Percentiles rank a stretch among this genome's conserved stretches.
phyloP scores from a whole-genome alignment of 768 basidiomycete species.

The Daedalea quercina region DNA sequence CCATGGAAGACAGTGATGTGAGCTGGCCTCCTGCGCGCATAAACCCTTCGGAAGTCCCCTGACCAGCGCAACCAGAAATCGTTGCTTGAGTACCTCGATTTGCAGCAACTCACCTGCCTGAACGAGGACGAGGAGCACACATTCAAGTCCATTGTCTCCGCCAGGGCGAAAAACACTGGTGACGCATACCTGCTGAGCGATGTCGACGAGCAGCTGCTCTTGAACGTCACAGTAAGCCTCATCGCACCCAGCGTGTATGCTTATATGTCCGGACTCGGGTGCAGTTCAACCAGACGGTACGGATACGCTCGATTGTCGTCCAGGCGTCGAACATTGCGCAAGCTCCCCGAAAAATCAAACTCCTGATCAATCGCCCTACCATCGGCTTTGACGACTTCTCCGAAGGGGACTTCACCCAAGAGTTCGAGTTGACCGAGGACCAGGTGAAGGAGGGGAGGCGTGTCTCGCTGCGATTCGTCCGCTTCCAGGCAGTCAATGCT shows the following conservation, averaged over 20 bases:
- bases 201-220: constrained; percentile 64
- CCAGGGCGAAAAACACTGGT: constrained; percentile 38
- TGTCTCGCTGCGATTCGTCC: constrained; percentile 53
- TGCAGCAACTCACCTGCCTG: constrained; percentile 57
- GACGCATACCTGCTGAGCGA: constrained; percentile 53
- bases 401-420: constrained; percentile 47
- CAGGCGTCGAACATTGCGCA: constrained; percentile 31
- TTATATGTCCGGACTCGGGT: background rate
- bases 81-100: constrained; percentile 52
- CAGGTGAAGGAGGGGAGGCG: constrained; percentile 41
- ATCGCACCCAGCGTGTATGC: background rate
- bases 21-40: constrained; percentile 1
- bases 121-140: constrained; percentile 53
- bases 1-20: constrained; percentile 15
- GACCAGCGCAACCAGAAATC: constrained; percentile 32
- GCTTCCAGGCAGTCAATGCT: constrained; percentile 63
- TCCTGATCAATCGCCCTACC: constrained; percentile 52
- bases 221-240: constrained; percentile 55
- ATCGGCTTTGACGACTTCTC: constrained; percentile 66
- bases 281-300: constrained; percentile 67
- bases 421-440: constrained; percentile 43
- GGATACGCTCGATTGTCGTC: constrained; percentile 53
- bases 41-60: background rate
- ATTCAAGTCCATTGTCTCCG: constrained; percentile 42
- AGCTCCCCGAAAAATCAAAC: constrained; percentile 56